Conservation (phyloP, 768 basidiomycete genomes). For the Phaeolepiota aurea region DNA sequence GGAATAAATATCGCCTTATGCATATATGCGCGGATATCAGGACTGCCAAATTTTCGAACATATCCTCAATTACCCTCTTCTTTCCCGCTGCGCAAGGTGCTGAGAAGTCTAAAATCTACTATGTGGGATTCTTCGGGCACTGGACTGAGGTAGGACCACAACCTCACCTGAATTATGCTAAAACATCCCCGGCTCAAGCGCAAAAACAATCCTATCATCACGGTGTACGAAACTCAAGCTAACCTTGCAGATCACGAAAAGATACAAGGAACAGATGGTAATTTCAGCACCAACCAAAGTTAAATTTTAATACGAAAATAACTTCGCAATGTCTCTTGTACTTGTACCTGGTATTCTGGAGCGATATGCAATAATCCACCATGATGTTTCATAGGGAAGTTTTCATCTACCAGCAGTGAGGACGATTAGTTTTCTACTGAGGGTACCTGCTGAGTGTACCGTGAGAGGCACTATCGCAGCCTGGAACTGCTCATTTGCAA, state of each 20-base stretch:
- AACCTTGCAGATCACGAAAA: slow-evolving; percentile 85
- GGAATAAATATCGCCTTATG: neutral
- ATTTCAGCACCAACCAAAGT: slow-evolving; percentile 37
- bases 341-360: too few species aligned
- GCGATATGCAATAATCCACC: too few species aligned
- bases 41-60: slow-evolving; percentile 77
- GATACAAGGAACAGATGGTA: slow-evolving; percentile 70
- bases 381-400: too few species aligned
- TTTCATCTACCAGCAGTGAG: too few species aligned
- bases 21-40: slow-evolving; percentile 38
- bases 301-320: slow-evolving; percentile 9
- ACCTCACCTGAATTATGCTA: too few species aligned
- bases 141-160: slow-evolving; percentile 61
- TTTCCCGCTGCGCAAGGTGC: slow-evolving; percentile 77
- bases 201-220: slow-evolving; percentile 69
- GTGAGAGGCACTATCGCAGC: too few species aligned
- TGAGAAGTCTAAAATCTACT: slow-evolving; percentile 70
- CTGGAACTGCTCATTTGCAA: too few species aligned
- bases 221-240: slow-evolving; percentile 83
- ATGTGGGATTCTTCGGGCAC: slow-evolving; percentile 77
- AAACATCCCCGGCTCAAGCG: slow-evolving; percentile 42
- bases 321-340: neutral
- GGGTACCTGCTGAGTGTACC: too few species aligned
- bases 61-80: slow-evolving; percentile 76
- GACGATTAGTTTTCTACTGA: too few species aligned